Conservation (phyloP, 225 moss, liverwort and hornwort genomes). For the Marchantia paleacea region DNA sequence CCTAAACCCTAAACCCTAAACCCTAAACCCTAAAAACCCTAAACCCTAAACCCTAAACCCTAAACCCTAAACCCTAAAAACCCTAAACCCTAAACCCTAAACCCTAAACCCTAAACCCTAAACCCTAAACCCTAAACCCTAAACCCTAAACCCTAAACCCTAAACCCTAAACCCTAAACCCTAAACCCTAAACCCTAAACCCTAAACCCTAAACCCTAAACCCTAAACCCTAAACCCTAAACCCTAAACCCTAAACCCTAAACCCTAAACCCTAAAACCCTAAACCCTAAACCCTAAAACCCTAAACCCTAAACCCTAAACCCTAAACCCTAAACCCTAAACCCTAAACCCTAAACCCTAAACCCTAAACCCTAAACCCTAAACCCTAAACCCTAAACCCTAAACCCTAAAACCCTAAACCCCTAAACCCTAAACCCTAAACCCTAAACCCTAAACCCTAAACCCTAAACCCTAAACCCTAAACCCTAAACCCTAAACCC, state of each 20-base stretch:
- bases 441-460: slow-evolving; percentile 17
- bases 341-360: slow-evolving; percentile 17
- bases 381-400: slow-evolving; percentile 17
- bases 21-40: neutral
- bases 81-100: slow-evolving; percentile 4
- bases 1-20: neutral
- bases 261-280: slow-evolving; percentile 13
- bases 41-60: neutral
- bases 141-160: slow-evolving; percentile 11
- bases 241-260: slow-evolving; percentile 17
- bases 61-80: slow-evolving; percentile 1
- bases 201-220: slow-evolving; percentile 17
- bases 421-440: slow-evolving; percentile 17
- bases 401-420: slow-evolving; percentile 13
- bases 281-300: neutral
- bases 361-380: slow-evolving; percentile 17
- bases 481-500: slow-evolving; percentile 17
- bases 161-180: slow-evolving; percentile 10
- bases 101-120: slow-evolving; percentile 8
- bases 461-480: slow-evolving; percentile 16
- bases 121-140: slow-evolving; percentile 17
- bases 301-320: slow-evolving; percentile 17
- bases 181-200: slow-evolving; percentile 17
- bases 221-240: slow-evolving; percentile 17
- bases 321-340: slow-evolving; percentile 16